Evolutionary conservation across 1,139 yeast genomes (phyloP).

Genomic region (Pichia sp.): DNA sequence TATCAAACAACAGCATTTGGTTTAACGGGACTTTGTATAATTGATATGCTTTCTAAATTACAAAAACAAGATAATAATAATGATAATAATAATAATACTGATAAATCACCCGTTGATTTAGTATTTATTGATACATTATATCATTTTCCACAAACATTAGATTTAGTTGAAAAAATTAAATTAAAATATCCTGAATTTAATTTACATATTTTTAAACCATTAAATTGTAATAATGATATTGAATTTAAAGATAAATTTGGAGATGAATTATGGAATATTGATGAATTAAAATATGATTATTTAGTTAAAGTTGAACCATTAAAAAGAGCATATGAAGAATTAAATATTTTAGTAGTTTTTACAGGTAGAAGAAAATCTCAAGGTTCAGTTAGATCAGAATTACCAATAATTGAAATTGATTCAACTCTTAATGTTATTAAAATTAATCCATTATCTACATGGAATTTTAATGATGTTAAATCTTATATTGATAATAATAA

Average conservation of each 20-base stretch:
- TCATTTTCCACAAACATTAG: slow-evolving; percentile 88
- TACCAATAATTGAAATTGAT: slow-evolving; percentile 75
- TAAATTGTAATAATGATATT: slow-evolving; percentile 45
- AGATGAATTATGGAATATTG: slow-evolving; percentile 72
- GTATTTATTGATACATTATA: slow-evolving; percentile 87
- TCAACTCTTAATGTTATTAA: slow-evolving; percentile 64
- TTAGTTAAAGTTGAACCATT: slow-evolving; percentile 91
- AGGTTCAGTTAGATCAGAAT: slow-evolving; percentile 74
- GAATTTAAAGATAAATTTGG: slow-evolving; percentile 71
- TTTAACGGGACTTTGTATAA: slow-evolving; percentile 80
- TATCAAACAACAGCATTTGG: slow-evolving; percentile 96
- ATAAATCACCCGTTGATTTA: slow-evolving; percentile 46
- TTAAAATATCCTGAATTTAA: slow-evolving; percentile 47
- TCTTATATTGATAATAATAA: slow-evolving; percentile 58
- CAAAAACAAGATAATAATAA: slow-evolving; percentile 15
- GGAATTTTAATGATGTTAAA: slow-evolving; percentile 74
- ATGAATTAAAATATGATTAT: slow-evolving; percentile 78
- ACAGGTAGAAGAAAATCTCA: slow-evolving; percentile 92
- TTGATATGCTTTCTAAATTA: slow-evolving; percentile 72
- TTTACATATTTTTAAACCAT: slow-evolving; percentile 63
- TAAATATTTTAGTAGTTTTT: slow-evolving; percentile 72
- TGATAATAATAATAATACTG: too few species aligned
- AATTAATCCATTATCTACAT: slow-evolving; percentile 82
- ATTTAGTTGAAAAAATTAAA: slow-evolving; percentile 57
- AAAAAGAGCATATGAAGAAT: slow-evolving; percentile 70